Percentiles rank a stretch among this genome's conserved stretches.
Conservation (phyloP, 176 grass and related monocot species). For the Raddia distichophylla region DNA sequence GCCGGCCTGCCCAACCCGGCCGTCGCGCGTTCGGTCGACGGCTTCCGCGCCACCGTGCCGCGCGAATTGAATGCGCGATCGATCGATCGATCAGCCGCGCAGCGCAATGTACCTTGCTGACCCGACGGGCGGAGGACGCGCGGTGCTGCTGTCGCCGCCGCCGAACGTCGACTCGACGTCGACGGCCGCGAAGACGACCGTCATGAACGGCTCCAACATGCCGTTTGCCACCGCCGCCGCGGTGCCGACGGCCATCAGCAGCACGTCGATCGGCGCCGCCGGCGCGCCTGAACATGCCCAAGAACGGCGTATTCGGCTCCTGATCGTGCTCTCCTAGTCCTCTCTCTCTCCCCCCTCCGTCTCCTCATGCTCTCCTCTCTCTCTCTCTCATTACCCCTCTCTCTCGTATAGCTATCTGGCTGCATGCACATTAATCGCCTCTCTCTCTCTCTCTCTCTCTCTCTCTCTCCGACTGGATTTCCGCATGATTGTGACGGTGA, state of each 20-base stretch:
- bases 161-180: constrained; percentile 53
- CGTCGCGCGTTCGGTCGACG: too few species aligned
- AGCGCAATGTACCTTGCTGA: constrained; percentile 54
- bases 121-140: constrained; percentile 46
- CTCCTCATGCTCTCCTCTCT: not conserved
- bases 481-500: not conserved
- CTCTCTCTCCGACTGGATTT: not conserved
- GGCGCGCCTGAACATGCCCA: constrained; percentile 58
- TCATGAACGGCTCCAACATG: constrained; percentile 58
- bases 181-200: constrained; percentile 51
- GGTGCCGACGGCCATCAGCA: constrained; percentile 54
- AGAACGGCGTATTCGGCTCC: constrained; percentile 37
- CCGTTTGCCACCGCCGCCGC: constrained; percentile 61
- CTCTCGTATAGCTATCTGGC: not conserved
- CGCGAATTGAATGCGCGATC: too few species aligned
- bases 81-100: too few species aligned
- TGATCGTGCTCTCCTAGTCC: not conserved
- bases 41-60: too few species aligned
- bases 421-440: not conserved
- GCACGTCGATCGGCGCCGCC: constrained; percentile 34
- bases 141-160: constrained; percentile 2
- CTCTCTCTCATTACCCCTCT: not conserved
- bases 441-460: not conserved
- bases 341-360: not conserved
- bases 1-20: too few species aligned